A percentile compares a stretch with the other conserved stretches of the same genome.
phyloP scores from a whole-genome alignment of 164 flowering plant species.

The Litsea cubeba region DNA sequence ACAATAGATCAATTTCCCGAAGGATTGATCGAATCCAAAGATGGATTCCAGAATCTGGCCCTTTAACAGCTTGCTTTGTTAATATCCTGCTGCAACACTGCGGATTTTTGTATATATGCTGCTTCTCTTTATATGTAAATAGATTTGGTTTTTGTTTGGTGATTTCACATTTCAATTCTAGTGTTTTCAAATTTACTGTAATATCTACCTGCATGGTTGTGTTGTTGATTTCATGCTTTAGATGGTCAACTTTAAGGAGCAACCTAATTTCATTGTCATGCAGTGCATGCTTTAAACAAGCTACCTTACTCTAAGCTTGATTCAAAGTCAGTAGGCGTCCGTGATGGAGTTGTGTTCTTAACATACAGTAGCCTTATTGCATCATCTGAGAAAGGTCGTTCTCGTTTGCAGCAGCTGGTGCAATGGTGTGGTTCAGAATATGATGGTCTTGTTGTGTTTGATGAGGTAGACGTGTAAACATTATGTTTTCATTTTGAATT shows the following conservation, averaged over 20 bases:
- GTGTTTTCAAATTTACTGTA: neutral
- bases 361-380: conserved; percentile 98
- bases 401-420: conserved; percentile 88
- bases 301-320: conserved; percentile 96
- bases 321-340: conserved; percentile 80
- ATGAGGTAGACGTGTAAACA: conserved; percentile 59
- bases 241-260: neutral
- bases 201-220: neutral
- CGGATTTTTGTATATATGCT: too few relatives aligned
- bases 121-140: too few relatives aligned
- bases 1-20: too few relatives aligned
- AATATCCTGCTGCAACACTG: too few relatives aligned
- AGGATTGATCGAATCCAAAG: too few relatives aligned
- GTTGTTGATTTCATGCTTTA: neutral
- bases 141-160: too few relatives aligned
- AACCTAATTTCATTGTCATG: conserved; percentile 11
- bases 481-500: neutral
- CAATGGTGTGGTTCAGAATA: conserved; percentile 86
- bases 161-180: neutral
- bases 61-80: too few relatives aligned
- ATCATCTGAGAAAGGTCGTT: conserved; percentile 93
- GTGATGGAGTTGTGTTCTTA: conserved; percentile 84
- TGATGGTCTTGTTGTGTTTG: conserved; percentile 90
- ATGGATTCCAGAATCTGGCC: too few relatives aligned
- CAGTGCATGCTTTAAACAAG: conserved; percentile 97